These are phyloP conservation scores for Spathaspora passalidarum DNA, from an alignment of 805 yeast genomes.

Conservation along the genomic window DNA sequence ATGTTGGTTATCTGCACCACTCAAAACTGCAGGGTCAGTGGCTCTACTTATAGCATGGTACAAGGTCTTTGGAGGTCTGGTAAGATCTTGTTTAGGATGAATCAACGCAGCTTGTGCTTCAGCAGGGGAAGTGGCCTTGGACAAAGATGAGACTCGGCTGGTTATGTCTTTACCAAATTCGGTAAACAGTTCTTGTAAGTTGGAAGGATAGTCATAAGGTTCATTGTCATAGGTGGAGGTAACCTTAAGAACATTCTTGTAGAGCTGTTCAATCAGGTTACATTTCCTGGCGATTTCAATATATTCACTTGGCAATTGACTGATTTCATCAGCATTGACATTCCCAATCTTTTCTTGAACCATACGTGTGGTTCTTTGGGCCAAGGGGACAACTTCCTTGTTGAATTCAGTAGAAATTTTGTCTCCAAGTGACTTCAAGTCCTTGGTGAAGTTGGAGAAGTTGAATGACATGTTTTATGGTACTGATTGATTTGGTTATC, in stretches of 20 bases:
- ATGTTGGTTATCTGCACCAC: slow-evolving; percentile 18
- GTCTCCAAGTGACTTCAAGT: slow-evolving; percentile 39
- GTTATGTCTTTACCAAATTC: slow-evolving; percentile 68
- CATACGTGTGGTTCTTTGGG: slow-evolving; percentile 75
- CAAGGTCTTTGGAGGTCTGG: slow-evolving; percentile 73
- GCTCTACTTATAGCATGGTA: slow-evolving; percentile 81
- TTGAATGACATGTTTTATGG: slow-evolving; percentile 36
- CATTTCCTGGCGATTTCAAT: slow-evolving; percentile 43
- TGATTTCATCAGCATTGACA: slow-evolving; percentile 63
- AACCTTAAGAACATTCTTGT: slow-evolving; percentile 40
- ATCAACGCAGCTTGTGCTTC: slow-evolving; percentile 76
- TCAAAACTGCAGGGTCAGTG: slow-evolving; percentile 50
- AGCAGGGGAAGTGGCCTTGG: slow-evolving; percentile 71
- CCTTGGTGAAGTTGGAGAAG: slow-evolving; percentile 39
- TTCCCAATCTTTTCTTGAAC: slow-evolving; percentile 79
- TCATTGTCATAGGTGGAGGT: slow-evolving; percentile 64
- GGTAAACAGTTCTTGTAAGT: slow-evolving; percentile 68
- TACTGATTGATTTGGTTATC: no score
- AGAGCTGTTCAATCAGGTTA: slow-evolving; percentile 39
- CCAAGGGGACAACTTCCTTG: slow-evolving; percentile 54
- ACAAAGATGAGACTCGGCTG: slow-evolving; percentile 60
- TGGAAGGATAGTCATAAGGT: slow-evolving; percentile 80
- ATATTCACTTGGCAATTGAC: slow-evolving; percentile 79
- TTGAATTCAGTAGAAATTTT: slow-evolving; percentile 54
- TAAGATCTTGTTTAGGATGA: slow-evolving; percentile 33